Conservation (phyloP, 1,139 yeast species). For the Nadsonia starkeyi-henricii region DNA sequence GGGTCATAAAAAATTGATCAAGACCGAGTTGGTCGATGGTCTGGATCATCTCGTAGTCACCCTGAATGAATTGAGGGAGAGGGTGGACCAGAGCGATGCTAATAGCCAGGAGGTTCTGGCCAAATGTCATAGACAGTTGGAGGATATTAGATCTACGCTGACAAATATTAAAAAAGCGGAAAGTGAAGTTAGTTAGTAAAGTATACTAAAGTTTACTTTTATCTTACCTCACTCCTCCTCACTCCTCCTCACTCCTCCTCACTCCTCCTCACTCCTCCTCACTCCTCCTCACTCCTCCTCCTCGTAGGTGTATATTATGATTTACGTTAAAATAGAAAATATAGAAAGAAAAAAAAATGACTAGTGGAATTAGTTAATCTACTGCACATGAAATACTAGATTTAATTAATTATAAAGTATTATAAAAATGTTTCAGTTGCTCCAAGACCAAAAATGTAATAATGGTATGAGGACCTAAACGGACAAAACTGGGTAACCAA, state of each 20-base stretch:
- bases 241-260: too few species aligned
- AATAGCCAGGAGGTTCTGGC: background rate
- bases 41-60: too few species aligned
- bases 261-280: too few species aligned
- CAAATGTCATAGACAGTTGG: background rate
- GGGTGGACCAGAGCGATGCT: background rate
- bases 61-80: background rate
- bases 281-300: too few species aligned
- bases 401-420: background rate
- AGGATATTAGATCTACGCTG: background rate
- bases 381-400: too few species aligned
- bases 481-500: conserved; percentile 77
- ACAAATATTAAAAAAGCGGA: background rate
- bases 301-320: too few species aligned
- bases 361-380: too few species aligned
- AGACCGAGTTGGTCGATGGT: background rate
- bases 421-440: conserved; percentile 42
- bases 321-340: too few species aligned
- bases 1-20: background rate
- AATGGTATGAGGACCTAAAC: conserved; percentile 83
- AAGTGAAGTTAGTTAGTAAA: too few species aligned
- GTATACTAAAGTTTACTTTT: too few species aligned
- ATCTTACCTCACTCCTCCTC: too few species aligned
- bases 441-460: conserved; percentile 72
- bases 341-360: too few species aligned